Conservation (phyloP, 176 grass and related monocot species). For the Ananas comosus region DNA sequence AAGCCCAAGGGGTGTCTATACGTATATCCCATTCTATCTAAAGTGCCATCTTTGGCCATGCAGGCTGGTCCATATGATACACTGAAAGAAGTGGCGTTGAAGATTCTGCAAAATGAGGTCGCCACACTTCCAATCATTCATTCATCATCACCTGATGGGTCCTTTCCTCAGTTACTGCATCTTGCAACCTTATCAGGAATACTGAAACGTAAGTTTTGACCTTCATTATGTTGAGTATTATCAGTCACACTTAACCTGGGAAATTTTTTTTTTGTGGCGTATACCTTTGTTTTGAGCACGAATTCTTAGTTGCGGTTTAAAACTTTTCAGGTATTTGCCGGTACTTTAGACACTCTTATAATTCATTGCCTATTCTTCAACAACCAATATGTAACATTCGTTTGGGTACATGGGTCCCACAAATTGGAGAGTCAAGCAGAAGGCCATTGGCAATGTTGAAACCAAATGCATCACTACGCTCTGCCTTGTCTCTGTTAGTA, state of each 20-base stretch:
- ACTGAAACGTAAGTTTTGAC: constrained; percentile 68
- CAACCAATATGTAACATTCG: constrained; percentile 71
- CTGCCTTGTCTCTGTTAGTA: constrained; percentile 71
- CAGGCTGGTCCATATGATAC: constrained; percentile 79
- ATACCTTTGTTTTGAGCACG: constrained; percentile 8
- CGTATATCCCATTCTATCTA: neutral
- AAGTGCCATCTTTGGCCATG: neutral
- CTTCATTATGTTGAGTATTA: neutral
- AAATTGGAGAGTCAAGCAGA: constrained; percentile 65
- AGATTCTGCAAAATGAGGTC: constrained; percentile 74
- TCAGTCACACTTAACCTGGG: neutral
- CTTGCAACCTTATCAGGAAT: constrained; percentile 94
- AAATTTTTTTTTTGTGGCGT: constrained; percentile 1
- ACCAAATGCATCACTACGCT: constrained; percentile 52
- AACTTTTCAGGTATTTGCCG: constrained; percentile 75
- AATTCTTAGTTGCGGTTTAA: neutral
- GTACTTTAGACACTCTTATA: constrained; percentile 82
- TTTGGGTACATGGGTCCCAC: constrained; percentile 86
- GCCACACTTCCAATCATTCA: constrained; percentile 78
- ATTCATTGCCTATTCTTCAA: constrained; percentile 81
- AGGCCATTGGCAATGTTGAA: constrained; percentile 61
- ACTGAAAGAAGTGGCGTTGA: constrained; percentile 76
- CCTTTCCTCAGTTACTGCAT: constrained; percentile 88
- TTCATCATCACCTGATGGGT: constrained; percentile 73
- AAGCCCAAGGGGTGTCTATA: too few species aligned